Evolutionary conservation across 108 stramenopile genomes (phyloP), one percentile per base, ranked within the genome.

Genomic region (Phaeodactylum tricornutum): DNA sequence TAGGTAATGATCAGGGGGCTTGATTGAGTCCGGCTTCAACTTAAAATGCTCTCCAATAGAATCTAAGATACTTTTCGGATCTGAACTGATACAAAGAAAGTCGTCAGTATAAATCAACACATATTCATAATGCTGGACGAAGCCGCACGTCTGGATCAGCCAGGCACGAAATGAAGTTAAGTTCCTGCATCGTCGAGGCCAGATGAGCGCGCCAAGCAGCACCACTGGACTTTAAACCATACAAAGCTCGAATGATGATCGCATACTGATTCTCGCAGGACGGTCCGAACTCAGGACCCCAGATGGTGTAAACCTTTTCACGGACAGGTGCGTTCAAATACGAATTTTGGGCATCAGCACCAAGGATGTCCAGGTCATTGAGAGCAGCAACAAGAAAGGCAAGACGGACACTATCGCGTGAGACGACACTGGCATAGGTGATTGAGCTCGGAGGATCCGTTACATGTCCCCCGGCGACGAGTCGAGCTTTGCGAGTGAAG

Each of bases 371-470:
- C 4, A 70, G 32, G 42, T 59, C 58, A 31, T 75, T 58, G 0
- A 65, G 64, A 1, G 37, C 61, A 9, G 56, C 60, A 32, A 66
- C 56, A 4, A 66, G 9, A 12, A 60, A 28, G 7, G 50, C 50
- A 34, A 66, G 21, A 14, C 50, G 11, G 1, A 30, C 64, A 32
- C 64, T 69, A 4, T 72, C 67, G 1, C 68, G n/a, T 30, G 64
- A 62, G 0, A 78, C 77, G 9, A 73, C 77, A 41, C 67, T 72
- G 1, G 69, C 47, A 46, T 78, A 72, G 0, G 73, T 79, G 4
- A 64, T 45, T 2, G 45, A 31, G 12, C 33, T 3, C 0, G 72
- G 69, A 0, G 62, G 12, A 4, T 74, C 69, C 0, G 64, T 62
- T 20, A 40, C 46, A 32, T 58, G 47, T 0, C 68, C 77, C 9